Evolutionary conservation across 2,329 filamentous ascomycete species (phyloP).

Genomic region (Scytalidium sp.): DNA sequence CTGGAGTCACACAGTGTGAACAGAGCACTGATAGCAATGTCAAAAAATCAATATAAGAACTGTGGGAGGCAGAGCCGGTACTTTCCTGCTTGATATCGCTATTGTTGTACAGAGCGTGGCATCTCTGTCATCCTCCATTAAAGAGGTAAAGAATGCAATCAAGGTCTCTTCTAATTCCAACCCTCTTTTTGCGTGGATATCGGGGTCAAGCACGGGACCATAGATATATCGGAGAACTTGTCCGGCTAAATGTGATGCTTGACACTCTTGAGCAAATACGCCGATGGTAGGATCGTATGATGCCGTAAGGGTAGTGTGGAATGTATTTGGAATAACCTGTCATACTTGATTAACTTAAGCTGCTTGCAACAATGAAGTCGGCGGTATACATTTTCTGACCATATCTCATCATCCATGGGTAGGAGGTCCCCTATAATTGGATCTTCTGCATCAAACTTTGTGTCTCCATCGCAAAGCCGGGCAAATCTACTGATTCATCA

Average conservation of each 20-base stretch:
- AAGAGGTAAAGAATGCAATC: constrained; percentile 4
- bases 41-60: not conserved
- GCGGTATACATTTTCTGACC: not conserved
- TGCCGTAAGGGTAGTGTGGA: not conserved
- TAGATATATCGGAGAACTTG: constrained; percentile 8
- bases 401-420: constrained; percentile 3
- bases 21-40: constrained; percentile 1
- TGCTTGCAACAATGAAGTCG: too few species aligned
- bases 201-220: constrained; percentile 2
- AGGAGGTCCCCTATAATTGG: constrained; percentile 5
- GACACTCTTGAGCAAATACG: constrained; percentile 9
- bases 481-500: not conserved
- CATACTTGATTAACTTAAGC: not conserved
- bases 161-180: constrained; percentile 7
- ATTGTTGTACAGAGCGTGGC: constrained; percentile 3
- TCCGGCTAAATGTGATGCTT: constrained; percentile 7
- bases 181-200: constrained; percentile 4
- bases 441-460: constrained; percentile 5
- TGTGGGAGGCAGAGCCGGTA: not conserved
- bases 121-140: constrained; percentile 4
- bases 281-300: constrained; percentile 5
- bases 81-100: constrained; percentile 8
- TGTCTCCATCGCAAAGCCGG: constrained; percentile 2
- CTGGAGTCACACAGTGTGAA: constrained; percentile 3
- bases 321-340: not conserved